phyloP scores from a whole-genome alignment of 768 basidiomycete species.

The Hericium rajendrae region DNA sequence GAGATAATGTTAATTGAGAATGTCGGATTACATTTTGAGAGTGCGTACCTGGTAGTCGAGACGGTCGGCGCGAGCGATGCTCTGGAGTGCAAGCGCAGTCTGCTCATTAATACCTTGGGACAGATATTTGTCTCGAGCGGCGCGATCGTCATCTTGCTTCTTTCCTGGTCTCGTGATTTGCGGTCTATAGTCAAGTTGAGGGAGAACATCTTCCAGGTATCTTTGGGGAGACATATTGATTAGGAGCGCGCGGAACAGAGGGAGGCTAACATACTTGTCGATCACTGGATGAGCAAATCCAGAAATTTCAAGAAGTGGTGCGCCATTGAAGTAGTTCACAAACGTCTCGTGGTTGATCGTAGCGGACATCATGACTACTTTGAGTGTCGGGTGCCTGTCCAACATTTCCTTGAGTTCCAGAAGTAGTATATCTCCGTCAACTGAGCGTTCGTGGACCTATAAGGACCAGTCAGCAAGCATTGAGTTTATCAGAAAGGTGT shows the following conservation, averaged over 20 bases:
- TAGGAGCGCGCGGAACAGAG: not conserved
- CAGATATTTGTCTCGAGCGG: conserved; percentile 29
- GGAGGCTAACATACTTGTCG: conserved; percentile 43
- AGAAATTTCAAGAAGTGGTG: conserved; percentile 77
- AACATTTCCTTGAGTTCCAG: conserved; percentile 76
- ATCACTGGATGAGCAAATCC: conserved; percentile 72
- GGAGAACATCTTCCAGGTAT: conserved; percentile 12
- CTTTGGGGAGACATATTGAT: not conserved
- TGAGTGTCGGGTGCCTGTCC: conserved; percentile 50
- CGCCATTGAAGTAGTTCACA: conserved; percentile 69
- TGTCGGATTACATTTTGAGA: not conserved
- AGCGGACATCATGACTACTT: conserved; percentile 86
- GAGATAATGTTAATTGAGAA: not conserved
- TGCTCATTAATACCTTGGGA: conserved; percentile 43
- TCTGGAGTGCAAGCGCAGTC: conserved; percentile 45
- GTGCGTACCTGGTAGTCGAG: conserved; percentile 62
- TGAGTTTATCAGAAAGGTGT: not conserved
- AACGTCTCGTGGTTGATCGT: conserved; percentile 91
- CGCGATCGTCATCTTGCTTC: conserved; percentile 7
- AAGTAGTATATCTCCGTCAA: conserved; percentile 85
- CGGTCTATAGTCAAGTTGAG: conserved; percentile 6
- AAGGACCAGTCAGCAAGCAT: not conserved
- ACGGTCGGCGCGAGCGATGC: conserved; percentile 47
- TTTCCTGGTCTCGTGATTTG: conserved; percentile 1
- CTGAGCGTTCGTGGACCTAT: conserved; percentile 85